Conservation (phyloP, 805 yeast genomes). For the Wickerhamomyces alni region DNA sequence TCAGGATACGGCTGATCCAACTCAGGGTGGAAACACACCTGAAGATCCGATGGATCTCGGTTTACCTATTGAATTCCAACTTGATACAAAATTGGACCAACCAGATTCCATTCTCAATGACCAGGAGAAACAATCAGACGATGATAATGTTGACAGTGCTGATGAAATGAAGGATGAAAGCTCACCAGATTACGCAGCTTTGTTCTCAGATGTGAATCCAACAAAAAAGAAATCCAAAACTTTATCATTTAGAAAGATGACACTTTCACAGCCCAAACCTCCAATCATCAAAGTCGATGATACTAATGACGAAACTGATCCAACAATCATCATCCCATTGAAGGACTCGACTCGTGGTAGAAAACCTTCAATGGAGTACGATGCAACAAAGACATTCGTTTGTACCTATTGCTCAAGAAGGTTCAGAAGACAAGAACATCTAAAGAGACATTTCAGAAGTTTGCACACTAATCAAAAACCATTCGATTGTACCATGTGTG, state of each 20-base stretch:
- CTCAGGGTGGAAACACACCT: no score
- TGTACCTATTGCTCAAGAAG: constrained; percentile 60
- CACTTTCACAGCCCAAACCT: background rate
- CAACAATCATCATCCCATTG: constrained; percentile 6
- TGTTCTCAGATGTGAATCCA: constrained; percentile 21
- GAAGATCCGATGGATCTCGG: background rate
- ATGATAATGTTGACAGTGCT: background rate
- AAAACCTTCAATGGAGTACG: constrained; percentile 56
- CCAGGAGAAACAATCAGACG: no score
- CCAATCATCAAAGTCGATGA: background rate
- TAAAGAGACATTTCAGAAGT: constrained; percentile 68
- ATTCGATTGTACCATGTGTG: constrained; percentile 53
- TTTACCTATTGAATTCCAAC: background rate
- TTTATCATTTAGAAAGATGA: constrained; percentile 9
- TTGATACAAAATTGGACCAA: no score
- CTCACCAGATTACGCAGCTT: constrained; percentile 27
- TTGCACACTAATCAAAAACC: constrained; percentile 73
- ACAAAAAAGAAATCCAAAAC: constrained; percentile 16
- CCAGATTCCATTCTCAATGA: no score
- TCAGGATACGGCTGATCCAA: no score
- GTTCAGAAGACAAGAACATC: constrained; percentile 72
- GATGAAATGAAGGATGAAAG: constrained; percentile 8
- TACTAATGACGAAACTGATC: background rate
- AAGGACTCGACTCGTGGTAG: constrained; percentile 51
- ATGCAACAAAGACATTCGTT: constrained; percentile 48